phyloP scores from a whole-genome alignment of 305 asterid species.

The Fraxinus greggii region DNA sequence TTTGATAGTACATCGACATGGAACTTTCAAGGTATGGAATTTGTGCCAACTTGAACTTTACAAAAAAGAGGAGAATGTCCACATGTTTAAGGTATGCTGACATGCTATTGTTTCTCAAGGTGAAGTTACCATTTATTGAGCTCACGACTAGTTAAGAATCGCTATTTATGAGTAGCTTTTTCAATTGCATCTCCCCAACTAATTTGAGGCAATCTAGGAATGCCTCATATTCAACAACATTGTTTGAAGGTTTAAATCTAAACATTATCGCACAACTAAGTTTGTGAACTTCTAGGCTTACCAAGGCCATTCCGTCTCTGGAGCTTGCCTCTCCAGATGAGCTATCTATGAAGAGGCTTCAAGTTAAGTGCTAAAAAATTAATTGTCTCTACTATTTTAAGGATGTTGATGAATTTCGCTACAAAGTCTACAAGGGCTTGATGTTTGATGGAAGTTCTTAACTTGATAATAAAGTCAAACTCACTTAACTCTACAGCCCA shows the following conservation, averaged over 20 bases:
- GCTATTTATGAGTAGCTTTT: background rate
- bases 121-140: background rate
- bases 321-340: background rate
- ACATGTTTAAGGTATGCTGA: background rate
- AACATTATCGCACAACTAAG: background rate
- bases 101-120: background rate
- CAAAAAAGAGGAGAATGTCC: background rate
- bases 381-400: background rate
- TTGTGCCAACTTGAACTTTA: background rate
- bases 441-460: background rate
- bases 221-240: background rate
- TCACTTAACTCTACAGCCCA: background rate
- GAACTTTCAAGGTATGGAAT: background rate
- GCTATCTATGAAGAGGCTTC: background rate
- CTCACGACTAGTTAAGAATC: background rate
- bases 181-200: background rate
- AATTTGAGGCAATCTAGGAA: background rate
- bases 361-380: background rate
- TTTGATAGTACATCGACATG: no score
- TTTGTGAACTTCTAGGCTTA: background rate
- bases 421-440: background rate
- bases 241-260: no score
- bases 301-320: background rate
- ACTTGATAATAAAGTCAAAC: background rate
- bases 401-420: background rate